A percentile compares a stretch with the other conserved stretches of the same genome.
Evolutionary conservation across 768 basidiomycete species (phyloP).

Genomic region (Tricholoma flavovirens): DNA sequence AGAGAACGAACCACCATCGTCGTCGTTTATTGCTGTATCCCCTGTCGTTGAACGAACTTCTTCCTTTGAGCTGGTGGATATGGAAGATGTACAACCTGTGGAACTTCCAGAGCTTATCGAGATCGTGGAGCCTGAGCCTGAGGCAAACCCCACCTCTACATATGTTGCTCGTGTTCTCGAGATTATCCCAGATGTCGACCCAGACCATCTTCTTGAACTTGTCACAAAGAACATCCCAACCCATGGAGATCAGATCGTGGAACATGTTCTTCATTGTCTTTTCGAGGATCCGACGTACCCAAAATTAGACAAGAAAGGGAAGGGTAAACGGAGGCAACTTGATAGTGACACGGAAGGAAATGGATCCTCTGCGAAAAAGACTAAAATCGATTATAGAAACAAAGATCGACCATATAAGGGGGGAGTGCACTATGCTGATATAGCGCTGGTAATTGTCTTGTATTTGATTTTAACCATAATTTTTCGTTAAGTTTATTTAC

Average conservation of each 20-base stretch:
- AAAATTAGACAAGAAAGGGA: conserved; percentile 32
- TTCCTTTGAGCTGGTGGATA: background rate
- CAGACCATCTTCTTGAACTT: conserved; percentile 44
- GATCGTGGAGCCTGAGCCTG: background rate
- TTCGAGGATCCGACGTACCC: conserved; percentile 59
- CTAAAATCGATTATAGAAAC: conserved; percentile 50
- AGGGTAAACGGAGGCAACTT: conserved; percentile 23
- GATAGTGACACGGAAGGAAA: conserved; percentile 27
- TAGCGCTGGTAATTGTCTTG: conserved; percentile 43
- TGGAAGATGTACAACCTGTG: background rate
- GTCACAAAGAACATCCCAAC: conserved; percentile 36
- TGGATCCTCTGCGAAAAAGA: conserved; percentile 26
- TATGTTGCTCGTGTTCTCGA: conserved; percentile 51
- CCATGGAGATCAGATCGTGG: conserved; percentile 37
- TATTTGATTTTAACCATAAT: conserved; percentile 1
- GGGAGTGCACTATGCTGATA: conserved; percentile 41
- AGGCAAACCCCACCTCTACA: conserved; percentile 1
- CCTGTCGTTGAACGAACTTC: background rate
- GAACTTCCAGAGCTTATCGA: background rate
- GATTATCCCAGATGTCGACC: conserved; percentile 64
- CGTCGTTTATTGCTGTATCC: background rate
- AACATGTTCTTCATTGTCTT: conserved; percentile 51
- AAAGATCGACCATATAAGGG: conserved; percentile 37
- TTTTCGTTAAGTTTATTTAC: background rate
- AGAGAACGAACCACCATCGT: background rate